Conservation (phyloP, 306 rosid species). For the Pueraria montana region DNA sequence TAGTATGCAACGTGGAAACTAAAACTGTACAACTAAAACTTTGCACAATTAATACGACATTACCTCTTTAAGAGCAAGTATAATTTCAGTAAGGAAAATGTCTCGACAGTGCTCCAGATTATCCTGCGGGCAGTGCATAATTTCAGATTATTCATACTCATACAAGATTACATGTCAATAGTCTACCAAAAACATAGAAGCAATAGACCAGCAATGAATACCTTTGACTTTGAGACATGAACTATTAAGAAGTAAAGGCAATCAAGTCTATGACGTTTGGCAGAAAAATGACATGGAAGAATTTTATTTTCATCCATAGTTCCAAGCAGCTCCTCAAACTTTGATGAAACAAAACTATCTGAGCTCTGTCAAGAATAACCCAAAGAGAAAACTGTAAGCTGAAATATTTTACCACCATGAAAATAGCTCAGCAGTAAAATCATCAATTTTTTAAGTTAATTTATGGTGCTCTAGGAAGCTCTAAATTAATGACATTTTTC, state of each 20-base stretch:
- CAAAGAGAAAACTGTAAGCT: slow-evolving; percentile 43
- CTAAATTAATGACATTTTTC: not conserved
- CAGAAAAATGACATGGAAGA: slow-evolving; percentile 78
- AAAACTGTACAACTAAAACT: not conserved
- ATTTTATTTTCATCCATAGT: slow-evolving; percentile 72
- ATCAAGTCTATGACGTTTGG: slow-evolving; percentile 91
- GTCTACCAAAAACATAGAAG: slow-evolving; percentile 8
- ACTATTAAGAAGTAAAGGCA: slow-evolving; percentile 79
- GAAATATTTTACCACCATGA: slow-evolving; percentile 9
- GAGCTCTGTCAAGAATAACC: slow-evolving; percentile 63
- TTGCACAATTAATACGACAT: slow-evolving; percentile 16
- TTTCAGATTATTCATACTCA: slow-evolving; percentile 34
- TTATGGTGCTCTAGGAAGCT: not conserved
- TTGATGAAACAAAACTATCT: slow-evolving; percentile 65
- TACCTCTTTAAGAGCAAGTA: slow-evolving; percentile 98
- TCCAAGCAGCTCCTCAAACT: slow-evolving; percentile 64
- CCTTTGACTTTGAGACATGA: slow-evolving; percentile 73
- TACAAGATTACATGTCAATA: not conserved
- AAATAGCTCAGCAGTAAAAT: slow-evolving; percentile 11
- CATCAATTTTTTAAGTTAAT: not conserved
- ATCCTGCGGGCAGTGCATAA: slow-evolving; percentile 46
- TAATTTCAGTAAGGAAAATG: slow-evolving; percentile 81
- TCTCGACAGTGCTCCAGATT: slow-evolving; percentile 45
- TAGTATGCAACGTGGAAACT: not conserved
- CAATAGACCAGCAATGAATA: slow-evolving; percentile 33